A percentile compares a stretch with the other conserved stretches of the same genome.
Conservation (phyloP, 768 basidiomycete species). For the Termitomyces sp. region DNA sequence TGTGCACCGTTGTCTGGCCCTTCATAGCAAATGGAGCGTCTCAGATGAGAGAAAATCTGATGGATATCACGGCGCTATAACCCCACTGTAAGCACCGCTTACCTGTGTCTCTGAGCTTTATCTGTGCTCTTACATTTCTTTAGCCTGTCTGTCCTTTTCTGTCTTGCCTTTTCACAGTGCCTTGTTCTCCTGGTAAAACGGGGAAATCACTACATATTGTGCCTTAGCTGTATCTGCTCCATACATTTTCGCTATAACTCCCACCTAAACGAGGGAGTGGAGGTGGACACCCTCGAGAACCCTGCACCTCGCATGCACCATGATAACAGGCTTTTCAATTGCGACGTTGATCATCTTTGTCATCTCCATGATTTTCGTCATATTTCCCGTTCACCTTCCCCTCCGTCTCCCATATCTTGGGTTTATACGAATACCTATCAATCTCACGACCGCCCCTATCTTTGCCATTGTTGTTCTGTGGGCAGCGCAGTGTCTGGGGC, state of each 20-base stretch:
- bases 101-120: not conserved
- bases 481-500: conserved; percentile 50
- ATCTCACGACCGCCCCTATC: conserved; percentile 52
- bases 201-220: not conserved
- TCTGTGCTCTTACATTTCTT: not conserved
- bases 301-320: conserved; percentile 10
- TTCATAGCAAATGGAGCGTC: not conserved
- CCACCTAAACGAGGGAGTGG: not conserved
- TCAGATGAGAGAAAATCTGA: not conserved
- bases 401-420: conserved; percentile 26
- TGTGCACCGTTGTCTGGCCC: too few species aligned
- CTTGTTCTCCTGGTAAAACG: too few species aligned
- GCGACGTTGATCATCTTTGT: conserved; percentile 49
- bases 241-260: not conserved
- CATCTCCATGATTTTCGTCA: conserved; percentile 47
- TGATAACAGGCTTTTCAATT: conserved; percentile 41
- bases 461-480: conserved; percentile 46
- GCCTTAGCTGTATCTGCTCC: not conserved
- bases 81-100: not conserved
- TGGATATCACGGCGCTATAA: not conserved
- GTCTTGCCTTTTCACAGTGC: not conserved
- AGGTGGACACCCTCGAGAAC: not conserved
- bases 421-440: conserved; percentile 29
- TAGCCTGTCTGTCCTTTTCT: not conserved
- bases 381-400: conserved; percentile 38